Evolutionary conservation across 2,329 filamentous ascomycete species (phyloP).

Genomic region (Endothia cerciana): DNA sequence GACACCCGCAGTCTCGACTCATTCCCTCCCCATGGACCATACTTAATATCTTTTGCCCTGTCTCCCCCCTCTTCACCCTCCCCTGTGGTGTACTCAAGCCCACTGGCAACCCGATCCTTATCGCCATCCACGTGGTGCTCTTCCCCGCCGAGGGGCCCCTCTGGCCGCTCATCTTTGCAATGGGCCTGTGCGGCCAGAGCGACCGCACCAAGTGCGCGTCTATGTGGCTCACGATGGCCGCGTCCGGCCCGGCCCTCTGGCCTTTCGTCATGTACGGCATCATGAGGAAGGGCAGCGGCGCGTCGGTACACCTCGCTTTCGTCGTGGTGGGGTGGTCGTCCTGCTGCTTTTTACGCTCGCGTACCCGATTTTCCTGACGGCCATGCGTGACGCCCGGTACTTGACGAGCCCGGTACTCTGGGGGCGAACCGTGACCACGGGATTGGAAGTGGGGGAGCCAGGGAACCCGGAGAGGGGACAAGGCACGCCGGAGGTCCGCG

Average conservation of each 20-base stretch:
- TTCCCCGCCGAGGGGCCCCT: conserved; percentile 83
- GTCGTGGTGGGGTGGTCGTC: conserved; percentile 63
- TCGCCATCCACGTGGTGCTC: conserved; percentile 65
- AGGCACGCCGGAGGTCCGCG: no score
- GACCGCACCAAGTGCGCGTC: conserved; percentile 79
- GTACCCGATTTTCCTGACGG: conserved; percentile 55
- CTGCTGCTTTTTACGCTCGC: conserved; percentile 51
- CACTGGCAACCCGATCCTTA: conserved; percentile 47
- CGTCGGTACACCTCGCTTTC: conserved; percentile 68
- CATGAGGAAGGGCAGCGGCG: conserved; percentile 39
- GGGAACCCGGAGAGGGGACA: conserved; percentile 3
- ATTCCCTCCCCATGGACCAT: conserved; percentile 71
- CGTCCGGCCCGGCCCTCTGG: conserved; percentile 73
- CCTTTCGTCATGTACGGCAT: conserved; percentile 76
- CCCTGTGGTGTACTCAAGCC: conserved; percentile 51
- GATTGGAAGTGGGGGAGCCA: conserved; percentile 14
- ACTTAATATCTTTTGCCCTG: conserved; percentile 62
- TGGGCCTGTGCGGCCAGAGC: conserved; percentile 79
- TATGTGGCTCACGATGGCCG: conserved; percentile 77
- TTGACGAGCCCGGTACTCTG: conserved; percentile 39
- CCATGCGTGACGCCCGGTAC: conserved; percentile 49
- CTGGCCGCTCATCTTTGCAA: conserved; percentile 80
- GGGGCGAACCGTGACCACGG: no score
- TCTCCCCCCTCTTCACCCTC: conserved; percentile 62
- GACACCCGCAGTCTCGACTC: conserved; percentile 45